Percentiles rank a stretch among this genome's conserved stretches.
phyloP scores from a whole-genome alignment of 345 rosid species.

The Citrus maxima region DNA sequence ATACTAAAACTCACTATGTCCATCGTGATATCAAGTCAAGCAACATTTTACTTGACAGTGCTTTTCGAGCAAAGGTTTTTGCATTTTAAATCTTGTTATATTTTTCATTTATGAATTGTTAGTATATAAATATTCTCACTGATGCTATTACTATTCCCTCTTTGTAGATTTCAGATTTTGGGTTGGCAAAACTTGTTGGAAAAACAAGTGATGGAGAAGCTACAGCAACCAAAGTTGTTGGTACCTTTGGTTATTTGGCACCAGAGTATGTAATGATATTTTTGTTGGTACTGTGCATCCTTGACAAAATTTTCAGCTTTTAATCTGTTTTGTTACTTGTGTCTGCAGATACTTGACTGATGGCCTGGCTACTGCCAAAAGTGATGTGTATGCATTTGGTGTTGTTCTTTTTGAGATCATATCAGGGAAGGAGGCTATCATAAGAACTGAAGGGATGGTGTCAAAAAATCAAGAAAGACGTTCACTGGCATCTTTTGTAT shows the following conservation, averaged over 20 bases:
- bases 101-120: conserved; percentile 1
- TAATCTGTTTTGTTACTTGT: conserved; percentile 7
- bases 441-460: conserved; percentile 55
- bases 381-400: conserved; percentile 96
- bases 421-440: conserved; percentile 86
- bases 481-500: conserved; percentile 77
- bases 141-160: not conserved
- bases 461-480: conserved; percentile 78
- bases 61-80: conserved; percentile 86
- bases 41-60: conserved; percentile 80
- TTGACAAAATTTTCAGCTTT: conserved; percentile 3
- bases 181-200: conserved; percentile 87
- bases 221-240: conserved; percentile 87
- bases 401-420: conserved; percentile 87
- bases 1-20: conserved; percentile 90
- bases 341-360: conserved; percentile 71
- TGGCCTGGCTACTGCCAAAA: conserved; percentile 82
- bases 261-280: conserved; percentile 69
- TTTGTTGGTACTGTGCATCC: not conserved
- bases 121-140: not conserved
- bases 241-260: conserved; percentile 92
- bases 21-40: conserved; percentile 96
- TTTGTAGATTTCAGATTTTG: conserved; percentile 92
- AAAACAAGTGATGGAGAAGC: conserved; percentile 77
- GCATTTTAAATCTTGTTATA: not conserved